phyloP scores from a whole-genome alignment of 2,329 filamentous ascomycete species.

The Alternaria panax region DNA sequence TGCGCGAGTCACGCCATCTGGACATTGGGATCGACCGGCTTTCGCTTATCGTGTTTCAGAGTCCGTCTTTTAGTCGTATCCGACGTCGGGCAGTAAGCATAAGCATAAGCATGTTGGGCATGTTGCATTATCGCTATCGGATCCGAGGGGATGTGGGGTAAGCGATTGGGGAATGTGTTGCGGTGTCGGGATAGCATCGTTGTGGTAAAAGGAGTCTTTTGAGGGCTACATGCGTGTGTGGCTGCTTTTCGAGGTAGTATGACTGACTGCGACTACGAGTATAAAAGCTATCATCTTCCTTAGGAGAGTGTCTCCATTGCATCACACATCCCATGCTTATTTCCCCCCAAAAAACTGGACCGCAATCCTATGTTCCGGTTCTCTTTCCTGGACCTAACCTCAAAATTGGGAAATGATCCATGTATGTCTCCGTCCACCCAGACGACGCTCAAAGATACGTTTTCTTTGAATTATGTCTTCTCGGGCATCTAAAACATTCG shows the following conservation, averaged over 20 bases:
- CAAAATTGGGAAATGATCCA: too few relatives aligned
- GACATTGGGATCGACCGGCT: constrained; percentile 7
- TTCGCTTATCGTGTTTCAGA: constrained; percentile 16
- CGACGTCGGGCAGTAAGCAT: not conserved
- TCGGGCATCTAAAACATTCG: too few relatives aligned
- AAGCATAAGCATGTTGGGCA: not conserved
- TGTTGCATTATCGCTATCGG: not conserved
- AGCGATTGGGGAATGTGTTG: not conserved
- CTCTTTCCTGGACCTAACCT: too few relatives aligned
- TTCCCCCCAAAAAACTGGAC: too few relatives aligned
- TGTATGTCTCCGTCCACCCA: too few relatives aligned
- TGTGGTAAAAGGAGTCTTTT: not conserved
- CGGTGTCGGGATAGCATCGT: not conserved
- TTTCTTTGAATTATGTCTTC: too few relatives aligned
- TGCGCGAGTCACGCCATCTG: not conserved
- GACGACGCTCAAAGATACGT: too few relatives aligned
- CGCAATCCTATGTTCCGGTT: too few relatives aligned
- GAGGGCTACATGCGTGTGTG: not conserved
- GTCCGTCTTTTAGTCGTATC: constrained; percentile 12
- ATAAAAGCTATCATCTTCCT: not conserved
- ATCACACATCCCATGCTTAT: too few relatives aligned
- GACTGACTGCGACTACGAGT: not conserved
- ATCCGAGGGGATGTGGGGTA: not conserved
- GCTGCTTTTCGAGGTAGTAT: not conserved
- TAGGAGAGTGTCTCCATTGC: not conserved